Conservation (phyloP, 1,284 basidiomycete genomes). For the Naganishia liquefaciens region DNA sequence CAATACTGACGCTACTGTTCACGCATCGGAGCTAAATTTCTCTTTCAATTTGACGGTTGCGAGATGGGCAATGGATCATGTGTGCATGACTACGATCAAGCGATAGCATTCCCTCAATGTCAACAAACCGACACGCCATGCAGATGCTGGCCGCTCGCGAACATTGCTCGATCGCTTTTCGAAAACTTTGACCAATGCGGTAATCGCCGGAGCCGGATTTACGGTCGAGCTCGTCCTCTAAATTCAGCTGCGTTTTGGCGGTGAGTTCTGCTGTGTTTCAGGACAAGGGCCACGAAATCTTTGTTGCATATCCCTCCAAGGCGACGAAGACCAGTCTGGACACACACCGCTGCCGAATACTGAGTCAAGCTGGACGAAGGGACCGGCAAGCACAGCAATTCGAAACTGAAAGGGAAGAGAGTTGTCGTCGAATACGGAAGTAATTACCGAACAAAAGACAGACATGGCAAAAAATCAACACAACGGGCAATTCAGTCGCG, state of each 20-base stretch:
- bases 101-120: not conserved
- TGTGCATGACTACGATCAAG: not conserved
- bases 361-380: too few species aligned
- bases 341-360: too few species aligned
- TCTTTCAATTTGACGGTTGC: not conserved
- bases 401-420: too few species aligned
- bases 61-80: not conserved
- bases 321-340: too few species aligned
- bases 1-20: conserved; percentile 9
- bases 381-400: too few species aligned
- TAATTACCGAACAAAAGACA: conserved; percentile 1
- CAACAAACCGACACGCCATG: conserved; percentile 3
- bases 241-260: not conserved
- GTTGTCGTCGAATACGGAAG: too few species aligned
- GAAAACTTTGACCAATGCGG: conserved; percentile 21
- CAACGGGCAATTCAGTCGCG: conserved; percentile 14
- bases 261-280: not conserved
- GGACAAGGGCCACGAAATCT: too few species aligned
- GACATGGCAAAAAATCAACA: conserved; percentile 16
- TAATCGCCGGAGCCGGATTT: not conserved
- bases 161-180: conserved; percentile 17
- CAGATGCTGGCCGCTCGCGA: not conserved
- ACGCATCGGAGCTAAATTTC: conserved; percentile 6
- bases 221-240: not conserved
- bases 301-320: too few species aligned